Conservation (phyloP, 495 filamentous ascomycete genomes). For the Daldinia bambusicola region DNA sequence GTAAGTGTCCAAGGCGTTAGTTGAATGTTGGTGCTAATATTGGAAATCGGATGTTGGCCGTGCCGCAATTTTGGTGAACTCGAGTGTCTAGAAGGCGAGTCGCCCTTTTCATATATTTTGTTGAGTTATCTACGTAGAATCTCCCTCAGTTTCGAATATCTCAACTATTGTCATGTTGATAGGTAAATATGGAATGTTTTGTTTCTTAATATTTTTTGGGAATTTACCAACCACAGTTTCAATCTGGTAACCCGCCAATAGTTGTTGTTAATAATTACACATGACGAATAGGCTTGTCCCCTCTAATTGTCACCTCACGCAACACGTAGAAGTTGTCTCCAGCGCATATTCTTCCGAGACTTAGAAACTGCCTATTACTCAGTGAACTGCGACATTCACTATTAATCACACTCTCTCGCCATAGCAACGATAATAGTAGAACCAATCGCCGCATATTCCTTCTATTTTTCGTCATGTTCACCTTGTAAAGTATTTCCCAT, state of each 20-base stretch:
- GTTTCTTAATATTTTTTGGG: constrained; percentile 25
- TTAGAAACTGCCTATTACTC: constrained; percentile 11
- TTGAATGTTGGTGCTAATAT: constrained; percentile 31
- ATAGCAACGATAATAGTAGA: constrained; percentile 33
- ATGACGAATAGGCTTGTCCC: constrained; percentile 27
- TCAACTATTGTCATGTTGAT: constrained; percentile 21
- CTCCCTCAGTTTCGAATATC: constrained; percentile 30
- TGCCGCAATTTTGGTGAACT: too few relatives aligned
- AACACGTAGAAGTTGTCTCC: constrained; percentile 27
- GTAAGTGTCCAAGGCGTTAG: constrained; percentile 18
- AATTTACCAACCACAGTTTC: constrained; percentile 32
- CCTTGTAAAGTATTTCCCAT: constrained; percentile 22
- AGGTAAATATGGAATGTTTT: constrained; percentile 34
- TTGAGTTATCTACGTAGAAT: constrained; percentile 4
- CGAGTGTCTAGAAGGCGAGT: background rate
- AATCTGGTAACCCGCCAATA: constrained; percentile 28
- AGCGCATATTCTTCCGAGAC: constrained; percentile 42
- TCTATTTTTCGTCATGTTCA: constrained; percentile 20
- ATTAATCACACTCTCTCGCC: constrained; percentile 43
- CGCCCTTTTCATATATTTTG: constrained; percentile 16
- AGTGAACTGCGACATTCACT: constrained; percentile 29
- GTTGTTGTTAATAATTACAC: constrained; percentile 21
- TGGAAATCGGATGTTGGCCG: constrained; percentile 10
- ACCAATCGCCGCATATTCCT: constrained; percentile 20
- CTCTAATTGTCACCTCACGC: constrained; percentile 16